Conservation (phyloP, 2,329 filamentous ascomycete species). For the Pseudogymnoascus sp. region DNA sequence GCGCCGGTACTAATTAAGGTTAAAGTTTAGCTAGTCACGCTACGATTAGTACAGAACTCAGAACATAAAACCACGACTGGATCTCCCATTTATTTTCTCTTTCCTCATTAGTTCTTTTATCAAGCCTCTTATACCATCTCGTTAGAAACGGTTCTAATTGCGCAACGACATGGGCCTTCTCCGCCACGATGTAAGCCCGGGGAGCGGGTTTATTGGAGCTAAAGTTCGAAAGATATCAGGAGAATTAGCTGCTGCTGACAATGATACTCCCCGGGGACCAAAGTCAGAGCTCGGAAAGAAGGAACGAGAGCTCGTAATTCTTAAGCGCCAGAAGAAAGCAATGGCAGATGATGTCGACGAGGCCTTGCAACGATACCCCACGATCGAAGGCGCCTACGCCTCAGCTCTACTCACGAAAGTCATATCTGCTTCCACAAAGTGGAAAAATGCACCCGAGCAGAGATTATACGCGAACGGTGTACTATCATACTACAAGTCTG, state of each 20-base stretch:
- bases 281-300: not conserved
- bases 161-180: not conserved
- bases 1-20: not conserved
- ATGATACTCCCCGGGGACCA: not conserved
- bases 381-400: constrained; percentile 13
- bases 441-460: constrained; percentile 11
- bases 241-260: constrained; percentile 8
- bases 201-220: constrained; percentile 10
- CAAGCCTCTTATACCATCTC: not conserved
- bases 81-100: not conserved
- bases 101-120: not conserved
- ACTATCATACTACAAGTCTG: constrained; percentile 11
- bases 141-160: not conserved
- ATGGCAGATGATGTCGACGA: constrained; percentile 14
- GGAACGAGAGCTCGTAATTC: constrained; percentile 9
- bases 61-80: not conserved
- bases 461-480: constrained; percentile 10
- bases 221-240: constrained; percentile 10
- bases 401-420: constrained; percentile 13
- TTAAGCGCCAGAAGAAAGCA: constrained; percentile 14
- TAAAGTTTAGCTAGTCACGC: not conserved
- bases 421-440: constrained; percentile 10
- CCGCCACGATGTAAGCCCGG: not conserved
- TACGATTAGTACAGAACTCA: not conserved
- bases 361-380: constrained; percentile 10